These are phyloP conservation scores for Hippophae tibetana DNA, from an alignment of 306 rosid species.

Conservation along the genomic window DNA sequence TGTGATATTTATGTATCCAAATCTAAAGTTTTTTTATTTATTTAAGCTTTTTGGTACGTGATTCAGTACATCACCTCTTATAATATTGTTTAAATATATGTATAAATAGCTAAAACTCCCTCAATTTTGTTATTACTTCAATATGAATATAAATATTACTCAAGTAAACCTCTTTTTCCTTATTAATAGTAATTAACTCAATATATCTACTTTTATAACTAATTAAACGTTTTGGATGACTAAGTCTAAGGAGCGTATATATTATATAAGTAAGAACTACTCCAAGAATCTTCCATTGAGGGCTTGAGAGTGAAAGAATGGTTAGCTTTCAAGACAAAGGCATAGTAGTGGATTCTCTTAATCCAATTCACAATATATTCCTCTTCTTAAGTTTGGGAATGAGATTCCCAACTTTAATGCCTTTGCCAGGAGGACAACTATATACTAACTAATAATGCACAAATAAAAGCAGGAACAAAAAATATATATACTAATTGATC, in stretches of 20 bases:
- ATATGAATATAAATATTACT: too few species aligned
- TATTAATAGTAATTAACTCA: too few species aligned
- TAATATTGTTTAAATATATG: too few species aligned
- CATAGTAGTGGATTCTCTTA: constrained; percentile 39
- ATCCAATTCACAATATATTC: constrained; percentile 28
- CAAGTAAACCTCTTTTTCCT: too few species aligned
- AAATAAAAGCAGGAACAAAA: neutral
- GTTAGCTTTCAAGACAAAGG: constrained; percentile 37
- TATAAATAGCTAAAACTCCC: too few species aligned
- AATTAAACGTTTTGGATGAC: constrained; percentile 6
- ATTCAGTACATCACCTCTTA: too few species aligned
- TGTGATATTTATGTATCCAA: too few species aligned
- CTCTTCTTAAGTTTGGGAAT: constrained; percentile 44
- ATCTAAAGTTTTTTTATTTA: too few species aligned
- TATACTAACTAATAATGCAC: constrained; percentile 19
- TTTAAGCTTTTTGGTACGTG: too few species aligned
- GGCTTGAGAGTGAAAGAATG: constrained; percentile 19
- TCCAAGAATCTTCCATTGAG: constrained; percentile 43
- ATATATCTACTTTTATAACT: neutral
- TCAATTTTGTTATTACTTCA: too few species aligned
- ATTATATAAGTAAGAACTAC: neutral
- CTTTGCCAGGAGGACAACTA: constrained; percentile 49
- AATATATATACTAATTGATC: constrained; percentile 31
- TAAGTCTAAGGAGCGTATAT: too few species aligned
- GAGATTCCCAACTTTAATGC: constrained; percentile 47